Base-by-base conservation (phyloP, 208 protist species). In the Crithidia sp. region DNA sequence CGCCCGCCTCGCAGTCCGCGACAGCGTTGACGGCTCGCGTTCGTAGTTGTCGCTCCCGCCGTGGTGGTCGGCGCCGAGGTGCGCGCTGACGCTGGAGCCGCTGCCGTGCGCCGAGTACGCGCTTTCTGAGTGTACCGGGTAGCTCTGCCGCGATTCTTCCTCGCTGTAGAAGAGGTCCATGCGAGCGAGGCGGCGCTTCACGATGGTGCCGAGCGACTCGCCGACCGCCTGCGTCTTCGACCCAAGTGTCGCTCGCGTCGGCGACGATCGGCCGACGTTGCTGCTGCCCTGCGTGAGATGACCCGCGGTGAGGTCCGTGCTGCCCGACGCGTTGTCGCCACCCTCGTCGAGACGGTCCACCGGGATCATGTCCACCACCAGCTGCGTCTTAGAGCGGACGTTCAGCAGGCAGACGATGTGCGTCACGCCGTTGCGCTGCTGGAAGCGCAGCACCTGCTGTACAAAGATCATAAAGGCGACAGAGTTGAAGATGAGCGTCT, bases 391-490 rank as follows among this genome's bases (percentile, higher is more conserved):
- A 43, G 67, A 63, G 36, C 79, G 57, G 7, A 83, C 78, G 67
- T 82, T 85, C 39, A 89, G 63, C 57, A 76, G 63, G 59, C 83
- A 87, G 7, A 71, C 81, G 43, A 86, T 70, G 52, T 79, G 63
- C 41, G 41, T 56, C 19, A 63, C 64, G 41, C 74, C 72, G 60
- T 66, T 69, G 13, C 56, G 9, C 53, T 74, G 54, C 76, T 79
- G 71, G 37, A 81, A 76, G 12, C 76, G 74, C 19, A 91, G 77
- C 4, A 82, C 67, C n/a, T 77, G 74, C 70, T 91, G 80, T 44
- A 89, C 69, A 49, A 94, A 76, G 65, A 90, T 82, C 69, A 91
- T 89, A 28, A 94, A 82, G 3, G 83, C 75, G 12, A 91, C 61
- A 43, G 85, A 77, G 76, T 91, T 91, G 59, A 87, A 79, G 16